These are phyloP conservation scores for Neurospora tetraspora DNA, from an alignment of 495 filamentous ascomycete genomes.

Conservation along the genomic window DNA sequence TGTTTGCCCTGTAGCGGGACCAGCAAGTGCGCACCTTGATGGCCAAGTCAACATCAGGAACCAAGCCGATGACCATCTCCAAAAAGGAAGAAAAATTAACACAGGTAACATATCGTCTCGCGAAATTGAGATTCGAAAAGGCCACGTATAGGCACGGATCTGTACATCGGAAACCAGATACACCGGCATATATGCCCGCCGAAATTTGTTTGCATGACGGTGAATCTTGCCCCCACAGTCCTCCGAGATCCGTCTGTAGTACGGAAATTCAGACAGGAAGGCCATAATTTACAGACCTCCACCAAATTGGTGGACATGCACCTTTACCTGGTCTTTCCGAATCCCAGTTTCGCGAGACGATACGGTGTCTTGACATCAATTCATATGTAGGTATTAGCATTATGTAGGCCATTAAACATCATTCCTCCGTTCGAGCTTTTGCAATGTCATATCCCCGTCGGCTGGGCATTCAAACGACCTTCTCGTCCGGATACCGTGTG, in stretches of 20 bases:
- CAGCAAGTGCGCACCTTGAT: neutral
- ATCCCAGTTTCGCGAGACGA: conserved; percentile 1
- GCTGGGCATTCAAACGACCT: conserved; percentile 18
- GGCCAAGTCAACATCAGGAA: neutral
- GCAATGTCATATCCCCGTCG: neutral
- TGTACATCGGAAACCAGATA: neutral
- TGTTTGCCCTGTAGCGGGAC: neutral
- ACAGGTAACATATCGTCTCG: neutral
- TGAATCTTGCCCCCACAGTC: too few relatives aligned
- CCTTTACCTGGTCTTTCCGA: too few relatives aligned
- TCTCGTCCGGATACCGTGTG: conserved; percentile 58
- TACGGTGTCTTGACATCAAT: neutral
- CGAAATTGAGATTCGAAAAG: neutral
- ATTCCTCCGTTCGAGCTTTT: neutral
- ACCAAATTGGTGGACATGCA: too few relatives aligned
- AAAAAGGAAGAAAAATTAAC: neutral
- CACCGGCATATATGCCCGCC: neutral
- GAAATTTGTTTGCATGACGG: neutral
- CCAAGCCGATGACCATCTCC: neutral
- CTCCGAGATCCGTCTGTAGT: neutral
- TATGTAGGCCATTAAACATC: neutral
- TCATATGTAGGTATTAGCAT: conserved; percentile 2
- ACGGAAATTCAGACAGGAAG: neutral
- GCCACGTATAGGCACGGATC: neutral
- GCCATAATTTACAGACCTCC: neutral